Percentiles rank a stretch among this genome's conserved stretches.
phyloP scores from a whole-genome alignment of 1,284 basidiomycete species.

The Phlebopus sp. region DNA sequence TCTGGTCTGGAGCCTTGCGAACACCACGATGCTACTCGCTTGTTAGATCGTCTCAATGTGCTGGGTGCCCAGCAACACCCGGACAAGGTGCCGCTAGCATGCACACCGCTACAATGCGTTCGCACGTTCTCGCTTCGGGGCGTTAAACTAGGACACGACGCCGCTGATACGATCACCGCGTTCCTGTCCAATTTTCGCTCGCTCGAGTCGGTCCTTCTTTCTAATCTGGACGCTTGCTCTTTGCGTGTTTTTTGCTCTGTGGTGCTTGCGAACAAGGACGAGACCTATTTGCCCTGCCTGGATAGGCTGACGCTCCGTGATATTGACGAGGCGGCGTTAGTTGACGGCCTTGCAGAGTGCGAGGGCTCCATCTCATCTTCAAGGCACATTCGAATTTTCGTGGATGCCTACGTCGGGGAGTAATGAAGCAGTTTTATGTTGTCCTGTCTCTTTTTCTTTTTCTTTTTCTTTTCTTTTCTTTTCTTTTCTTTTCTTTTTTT shows the following conservation, averaged over 20 bases:
- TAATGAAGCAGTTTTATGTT: too few species aligned
- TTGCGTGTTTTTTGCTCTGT: slow-evolving; percentile 8
- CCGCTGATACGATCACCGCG: slow-evolving; percentile 8
- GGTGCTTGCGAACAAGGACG: too few species aligned
- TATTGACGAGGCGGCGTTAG: too few species aligned
- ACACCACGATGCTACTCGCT: slow-evolving; percentile 17
- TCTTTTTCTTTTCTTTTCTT: too few species aligned
- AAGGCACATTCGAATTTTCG: too few species aligned
- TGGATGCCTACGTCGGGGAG: too few species aligned
- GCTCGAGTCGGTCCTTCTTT: slow-evolving; percentile 12
- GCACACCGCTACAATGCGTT: slow-evolving; percentile 10
- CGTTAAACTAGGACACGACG: neutral
- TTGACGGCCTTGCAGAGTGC: too few species aligned
- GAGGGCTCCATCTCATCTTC: too few species aligned
- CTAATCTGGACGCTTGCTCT: slow-evolving; percentile 9
- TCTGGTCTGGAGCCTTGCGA: slow-evolving; percentile 25
- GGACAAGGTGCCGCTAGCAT: neutral
- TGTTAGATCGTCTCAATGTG: slow-evolving; percentile 15
- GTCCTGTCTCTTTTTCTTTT: too few species aligned
- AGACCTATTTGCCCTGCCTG: too few species aligned
- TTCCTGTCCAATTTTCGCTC: slow-evolving; percentile 10
- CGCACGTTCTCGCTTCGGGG: slow-evolving; percentile 15
- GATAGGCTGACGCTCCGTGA: too few species aligned
- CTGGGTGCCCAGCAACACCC: neutral
- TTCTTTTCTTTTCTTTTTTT: too few species aligned